Percentiles rank a stretch among this genome's conserved stretches.
Evolutionary conservation across 768 basidiomycete species (phyloP).

Genomic region (Psilocybe sp.): DNA sequence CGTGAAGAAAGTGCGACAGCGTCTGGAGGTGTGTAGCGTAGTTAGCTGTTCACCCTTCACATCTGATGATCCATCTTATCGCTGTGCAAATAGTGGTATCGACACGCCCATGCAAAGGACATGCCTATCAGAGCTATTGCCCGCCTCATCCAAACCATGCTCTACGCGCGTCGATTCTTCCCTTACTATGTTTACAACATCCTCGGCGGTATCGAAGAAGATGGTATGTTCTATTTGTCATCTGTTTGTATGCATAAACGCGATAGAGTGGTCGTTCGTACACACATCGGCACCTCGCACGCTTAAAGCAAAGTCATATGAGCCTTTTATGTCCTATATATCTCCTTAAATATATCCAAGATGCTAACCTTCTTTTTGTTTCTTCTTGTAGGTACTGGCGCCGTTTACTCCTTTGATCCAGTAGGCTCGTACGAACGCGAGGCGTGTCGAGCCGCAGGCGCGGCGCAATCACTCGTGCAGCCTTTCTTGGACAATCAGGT

Average conservation of each 20-base stretch:
- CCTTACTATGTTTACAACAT: conserved; percentile 98
- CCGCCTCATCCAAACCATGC: conserved; percentile 97
- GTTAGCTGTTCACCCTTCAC: background rate
- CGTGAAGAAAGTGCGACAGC: conserved; percentile 93
- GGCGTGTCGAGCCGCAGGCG: conserved; percentile 93
- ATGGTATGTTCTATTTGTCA: conserved; percentile 57
- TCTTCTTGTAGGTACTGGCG: conserved; percentile 72
- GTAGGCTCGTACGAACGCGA: conserved; percentile 98
- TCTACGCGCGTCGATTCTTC: conserved; percentile 95
- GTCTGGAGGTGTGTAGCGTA: conserved; percentile 74
- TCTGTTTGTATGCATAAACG: background rate
- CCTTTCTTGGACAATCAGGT: conserved; percentile 99
- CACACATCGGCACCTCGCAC: conserved; percentile 1
- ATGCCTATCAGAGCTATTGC: conserved; percentile 97
- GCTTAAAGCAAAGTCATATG: conserved; percentile 14
- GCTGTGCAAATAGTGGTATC: conserved; percentile 75
- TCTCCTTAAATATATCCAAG: conserved; percentile 7
- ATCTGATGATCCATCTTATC: conserved; percentile 2
- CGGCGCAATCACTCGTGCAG: conserved; percentile 91
- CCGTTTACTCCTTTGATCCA: conserved; percentile 99
- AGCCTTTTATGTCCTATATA: conserved; percentile 4
- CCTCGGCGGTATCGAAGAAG: conserved; percentile 93
- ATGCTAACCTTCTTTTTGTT: conserved; percentile 13
- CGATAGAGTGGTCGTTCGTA: background rate
- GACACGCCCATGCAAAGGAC: conserved; percentile 93